Base-by-base conservation (phyloP, 2,329 filamentous ascomycete species). In the Sporothrix variecibatus region DNA sequence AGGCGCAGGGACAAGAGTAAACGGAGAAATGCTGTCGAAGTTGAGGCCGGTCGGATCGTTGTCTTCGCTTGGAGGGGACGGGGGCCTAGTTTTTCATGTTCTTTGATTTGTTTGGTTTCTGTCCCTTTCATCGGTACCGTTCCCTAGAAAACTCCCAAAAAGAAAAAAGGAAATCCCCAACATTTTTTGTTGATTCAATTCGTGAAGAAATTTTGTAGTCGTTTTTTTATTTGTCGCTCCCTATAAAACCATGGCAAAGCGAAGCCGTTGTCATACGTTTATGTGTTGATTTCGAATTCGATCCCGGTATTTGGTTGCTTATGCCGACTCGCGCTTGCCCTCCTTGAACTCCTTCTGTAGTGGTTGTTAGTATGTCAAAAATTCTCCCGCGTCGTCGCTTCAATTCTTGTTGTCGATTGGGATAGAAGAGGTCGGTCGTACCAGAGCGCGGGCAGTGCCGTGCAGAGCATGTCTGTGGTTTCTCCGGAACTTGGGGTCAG, bases 401-500 rank as follows among this genome's bases (percentile, higher is more conserved):
- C 46, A 8, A 15, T 28, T 53, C 26, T 38, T 53, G 2, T 43
- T 38, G 28, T 46, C 9, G 38, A 17, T 20, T 4, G 56, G n/a
- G 43, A 46, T 34, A 12, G 28, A 23, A 6, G 53, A 43, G 12
- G 12, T n/a, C 4, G 5, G 23, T 20, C 74, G 89, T 92, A 98
- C 95, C 89, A 99, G 88, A 85, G 96, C 96, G 89, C 94, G 97
- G 90, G 94, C 94, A 85, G 95, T 99, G 86, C 96, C 96, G 90
- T 98, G 96, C 79, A 98, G 94, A 86, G 96, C 96, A 91, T 99
- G 95, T 90, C 94, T 94, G 90, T 99, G 96, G 91, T 99, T 99
- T 88, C 96, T 93, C 87, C 96, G 93, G 91, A 99, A 99, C 92
- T 99, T 99, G 85, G 96, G 95, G 88, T 99, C 96, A 86, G 94